Conservation (phyloP, 768 basidiomycete species). For the Pleurotus citrinopileatus region DNA sequence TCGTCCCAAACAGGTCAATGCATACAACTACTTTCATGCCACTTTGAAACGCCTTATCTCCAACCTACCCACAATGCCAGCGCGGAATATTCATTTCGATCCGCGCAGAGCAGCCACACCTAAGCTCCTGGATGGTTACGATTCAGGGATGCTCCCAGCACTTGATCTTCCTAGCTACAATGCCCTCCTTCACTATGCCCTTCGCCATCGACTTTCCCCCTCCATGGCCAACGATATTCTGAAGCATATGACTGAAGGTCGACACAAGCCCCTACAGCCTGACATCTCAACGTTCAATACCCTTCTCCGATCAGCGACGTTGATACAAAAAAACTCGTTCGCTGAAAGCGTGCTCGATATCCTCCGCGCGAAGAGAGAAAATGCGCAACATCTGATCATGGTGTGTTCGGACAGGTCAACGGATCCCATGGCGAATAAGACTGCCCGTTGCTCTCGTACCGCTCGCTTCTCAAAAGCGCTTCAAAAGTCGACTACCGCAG, state of each 20-base stretch:
- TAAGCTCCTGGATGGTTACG: conserved; percentile 9
- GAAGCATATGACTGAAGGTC: conserved; percentile 48
- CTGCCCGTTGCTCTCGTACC: background rate
- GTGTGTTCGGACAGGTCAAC: no score
- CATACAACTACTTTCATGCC: conserved; percentile 45
- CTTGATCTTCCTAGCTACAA: conserved; percentile 50
- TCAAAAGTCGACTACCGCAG: background rate
- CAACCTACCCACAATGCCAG: conserved; percentile 23
- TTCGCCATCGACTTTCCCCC: conserved; percentile 56
- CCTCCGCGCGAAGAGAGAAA: conserved; percentile 8
- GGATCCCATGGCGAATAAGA: no score
- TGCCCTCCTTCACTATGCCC: conserved; percentile 61
- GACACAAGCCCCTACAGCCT: conserved; percentile 40
- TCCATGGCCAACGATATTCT: conserved; percentile 46
- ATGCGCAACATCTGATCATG: conserved; percentile 1
- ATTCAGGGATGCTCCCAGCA: conserved; percentile 22
- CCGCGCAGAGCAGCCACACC: conserved; percentile 8
- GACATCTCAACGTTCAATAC: conserved; percentile 55
- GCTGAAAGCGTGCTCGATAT: conserved; percentile 32
- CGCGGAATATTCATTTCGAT: background rate
- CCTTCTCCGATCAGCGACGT: conserved; percentile 51
- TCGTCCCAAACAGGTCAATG: conserved; percentile 28
- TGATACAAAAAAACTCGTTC: conserved; percentile 44
- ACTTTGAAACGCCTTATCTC: conserved; percentile 40
- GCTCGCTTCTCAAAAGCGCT: conserved; percentile 4